phyloP scores from a whole-genome alignment of 2,329 filamentous ascomycete genomes.

The Aspergillus chevalieri region DNA sequence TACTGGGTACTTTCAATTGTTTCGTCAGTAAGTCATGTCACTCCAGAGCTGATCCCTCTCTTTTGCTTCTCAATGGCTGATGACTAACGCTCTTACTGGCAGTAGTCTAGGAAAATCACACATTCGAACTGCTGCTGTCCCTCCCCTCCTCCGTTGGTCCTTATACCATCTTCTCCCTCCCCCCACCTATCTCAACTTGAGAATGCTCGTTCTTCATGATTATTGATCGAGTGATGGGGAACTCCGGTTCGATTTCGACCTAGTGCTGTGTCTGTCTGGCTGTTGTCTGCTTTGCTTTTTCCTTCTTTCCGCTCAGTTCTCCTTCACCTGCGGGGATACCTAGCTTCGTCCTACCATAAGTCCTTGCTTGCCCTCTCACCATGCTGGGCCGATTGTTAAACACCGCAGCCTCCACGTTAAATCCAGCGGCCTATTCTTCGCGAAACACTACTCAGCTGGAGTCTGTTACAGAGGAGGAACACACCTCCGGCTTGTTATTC shows the following conservation, averaged over 20 bases:
- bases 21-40: too few species aligned
- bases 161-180: slow-evolving; percentile 1
- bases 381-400: slow-evolving; percentile 41
- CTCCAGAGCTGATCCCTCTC: slow-evolving; percentile 1
- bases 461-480: slow-evolving; percentile 45
- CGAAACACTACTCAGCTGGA: slow-evolving; percentile 37
- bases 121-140: slow-evolving; percentile 1
- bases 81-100: too few species aligned
- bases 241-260: slow-evolving; percentile 23
- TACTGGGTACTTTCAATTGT: neutral
- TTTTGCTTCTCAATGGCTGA: neutral
- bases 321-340: neutral
- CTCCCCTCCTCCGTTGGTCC: neutral
- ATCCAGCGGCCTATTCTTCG: slow-evolving; percentile 33
- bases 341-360: neutral
- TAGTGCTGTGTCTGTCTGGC: slow-evolving; percentile 27
- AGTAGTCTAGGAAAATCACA: slow-evolving; percentile 2
- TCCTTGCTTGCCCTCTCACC: slow-evolving; percentile 15
- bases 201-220: slow-evolving; percentile 20
- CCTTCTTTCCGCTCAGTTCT: neutral
- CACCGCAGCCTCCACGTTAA: slow-evolving; percentile 39
- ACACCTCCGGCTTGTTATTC: slow-evolving; percentile 44
- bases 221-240: slow-evolving; percentile 27
- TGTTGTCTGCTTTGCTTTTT: slow-evolving; percentile 7
- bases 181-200: slow-evolving; percentile 9